Evolutionary conservation across 2,329 filamentous ascomycete genomes (phyloP).

Genomic region (Nemania sp.): DNA sequence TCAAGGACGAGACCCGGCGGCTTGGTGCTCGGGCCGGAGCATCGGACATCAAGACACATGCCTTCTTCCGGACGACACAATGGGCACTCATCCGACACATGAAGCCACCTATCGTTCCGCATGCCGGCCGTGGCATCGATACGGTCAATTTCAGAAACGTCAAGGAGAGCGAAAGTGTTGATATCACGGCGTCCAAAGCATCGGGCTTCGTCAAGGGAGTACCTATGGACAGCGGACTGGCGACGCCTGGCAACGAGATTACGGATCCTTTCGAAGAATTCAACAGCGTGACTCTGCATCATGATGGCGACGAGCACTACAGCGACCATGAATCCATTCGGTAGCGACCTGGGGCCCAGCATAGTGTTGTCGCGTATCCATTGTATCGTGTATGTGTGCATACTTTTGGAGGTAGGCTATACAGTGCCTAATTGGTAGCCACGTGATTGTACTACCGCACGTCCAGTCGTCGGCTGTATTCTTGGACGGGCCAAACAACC

Average conservation of each 20-base stretch:
- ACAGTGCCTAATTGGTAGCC: conserved; percentile 16
- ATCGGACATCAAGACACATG: conserved; percentile 93
- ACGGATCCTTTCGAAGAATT: conserved; percentile 97
- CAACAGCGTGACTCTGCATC: conserved; percentile 95
- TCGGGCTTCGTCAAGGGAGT: conserved; percentile 70
- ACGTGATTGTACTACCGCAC: too few relatives aligned
- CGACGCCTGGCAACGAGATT: conserved; percentile 80
- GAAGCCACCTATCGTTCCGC: conserved; percentile 96
- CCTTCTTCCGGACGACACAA: conserved; percentile 93
- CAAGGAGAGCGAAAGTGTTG: conserved; percentile 94
- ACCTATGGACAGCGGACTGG: conserved; percentile 80
- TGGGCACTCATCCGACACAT: conserved; percentile 97
- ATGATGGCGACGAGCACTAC: conserved; percentile 81
- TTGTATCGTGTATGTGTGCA: background rate
- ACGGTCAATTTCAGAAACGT: conserved; percentile 98
- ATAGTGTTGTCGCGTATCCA: background rate
- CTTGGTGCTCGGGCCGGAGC: conserved; percentile 92
- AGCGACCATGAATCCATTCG: conserved; percentile 36
- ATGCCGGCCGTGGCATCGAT: conserved; percentile 86
- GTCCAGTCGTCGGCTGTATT: conserved; percentile 29
- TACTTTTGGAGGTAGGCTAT: conserved; percentile 10
- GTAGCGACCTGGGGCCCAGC: conserved; percentile 12
- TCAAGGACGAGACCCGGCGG: conserved; percentile 95
- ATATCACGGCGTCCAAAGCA: conserved; percentile 66
- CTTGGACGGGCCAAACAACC: conserved; percentile 22